A percentile compares a stretch with the other conserved stretches of the same genome.
phyloP scores from a whole-genome alignment of 176 grass and related monocot genomes.

The Avena insularis region DNA sequence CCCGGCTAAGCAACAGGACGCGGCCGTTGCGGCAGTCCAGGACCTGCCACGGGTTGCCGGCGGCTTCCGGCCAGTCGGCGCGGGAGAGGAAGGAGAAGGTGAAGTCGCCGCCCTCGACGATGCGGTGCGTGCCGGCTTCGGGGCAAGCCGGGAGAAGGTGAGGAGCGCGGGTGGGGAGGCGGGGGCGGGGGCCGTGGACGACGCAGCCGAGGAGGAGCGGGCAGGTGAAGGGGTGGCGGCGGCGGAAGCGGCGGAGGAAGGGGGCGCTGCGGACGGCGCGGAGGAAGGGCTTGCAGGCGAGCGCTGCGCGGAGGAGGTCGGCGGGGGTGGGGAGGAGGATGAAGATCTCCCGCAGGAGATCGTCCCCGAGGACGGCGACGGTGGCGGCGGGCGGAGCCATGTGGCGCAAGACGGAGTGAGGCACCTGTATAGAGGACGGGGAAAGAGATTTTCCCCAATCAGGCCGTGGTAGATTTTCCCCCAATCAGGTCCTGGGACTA shows the following conservation, averaged over 20 bases:
- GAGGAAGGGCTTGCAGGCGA: constrained; percentile 52
- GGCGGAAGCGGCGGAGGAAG: constrained; percentile 60
- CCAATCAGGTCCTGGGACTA: background rate
- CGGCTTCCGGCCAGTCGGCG: constrained; percentile 6
- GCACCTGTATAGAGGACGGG: background rate
- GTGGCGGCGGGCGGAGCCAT: constrained; percentile 43
- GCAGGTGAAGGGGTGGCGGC: constrained; percentile 45
- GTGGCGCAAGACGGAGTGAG: background rate
- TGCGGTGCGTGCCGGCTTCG: background rate
- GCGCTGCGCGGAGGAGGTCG: constrained; percentile 40
- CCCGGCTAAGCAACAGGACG: constrained; percentile 13
- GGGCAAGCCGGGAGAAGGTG: background rate
- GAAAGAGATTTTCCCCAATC: background rate
- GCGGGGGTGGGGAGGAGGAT: constrained; percentile 33
- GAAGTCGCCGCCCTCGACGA: constrained; percentile 15
- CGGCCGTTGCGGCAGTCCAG: constrained; percentile 53
- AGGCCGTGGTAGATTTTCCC: background rate
- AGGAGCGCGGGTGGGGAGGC: background rate
- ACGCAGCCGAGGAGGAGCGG: constrained; percentile 45
- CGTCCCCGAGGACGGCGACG: constrained; percentile 38
- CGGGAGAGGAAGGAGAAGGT: constrained; percentile 44
- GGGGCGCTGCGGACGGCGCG: constrained; percentile 38
- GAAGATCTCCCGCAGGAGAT: constrained; percentile 51
- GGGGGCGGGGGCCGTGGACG: background rate
- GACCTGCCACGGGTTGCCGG: constrained; percentile 32